phyloP scores from a whole-genome alignment of 192 early-diverging fungal genomes.

The Phlyctochytrium arcticum region DNA sequence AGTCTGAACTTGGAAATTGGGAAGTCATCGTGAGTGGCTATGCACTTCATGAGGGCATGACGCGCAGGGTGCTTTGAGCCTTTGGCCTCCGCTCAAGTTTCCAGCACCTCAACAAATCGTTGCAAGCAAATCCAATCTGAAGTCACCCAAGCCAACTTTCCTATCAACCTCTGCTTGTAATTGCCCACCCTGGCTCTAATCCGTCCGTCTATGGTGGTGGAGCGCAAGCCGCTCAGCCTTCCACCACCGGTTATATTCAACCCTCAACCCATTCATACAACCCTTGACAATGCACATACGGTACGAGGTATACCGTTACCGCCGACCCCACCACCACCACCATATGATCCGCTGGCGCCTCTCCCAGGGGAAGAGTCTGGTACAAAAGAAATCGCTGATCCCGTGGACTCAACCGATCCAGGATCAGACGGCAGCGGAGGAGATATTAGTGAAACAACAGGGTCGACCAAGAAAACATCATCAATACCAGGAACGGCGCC shows the following conservation, averaged over 20 bases:
- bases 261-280: conserved; percentile 19
- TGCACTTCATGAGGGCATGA: too few species aligned
- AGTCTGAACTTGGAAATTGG: too few species aligned
- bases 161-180: too few species aligned
- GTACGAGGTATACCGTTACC: background rate
- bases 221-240: conserved; percentile 24
- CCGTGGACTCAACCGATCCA: background rate
- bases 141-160: too few species aligned
- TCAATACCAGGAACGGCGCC: background rate
- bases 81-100: too few species aligned
- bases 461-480: background rate
- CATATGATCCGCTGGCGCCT: conserved; percentile 14
- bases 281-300: conserved; percentile 7
- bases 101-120: too few species aligned
- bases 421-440: background rate
- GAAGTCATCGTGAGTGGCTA: too few species aligned
- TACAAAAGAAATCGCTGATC: background rate
- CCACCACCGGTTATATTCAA: conserved; percentile 27
- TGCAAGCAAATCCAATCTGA: too few species aligned
- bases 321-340: conserved; percentile 26
- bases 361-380: conserved; percentile 9
- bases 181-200: conserved; percentile 19
- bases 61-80: too few species aligned
- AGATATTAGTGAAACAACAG: too few species aligned
- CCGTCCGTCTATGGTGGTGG: conserved; percentile 16